Conservation (phyloP, 495 filamentous ascomycete species). For the Trichocladium antarcticum region DNA sequence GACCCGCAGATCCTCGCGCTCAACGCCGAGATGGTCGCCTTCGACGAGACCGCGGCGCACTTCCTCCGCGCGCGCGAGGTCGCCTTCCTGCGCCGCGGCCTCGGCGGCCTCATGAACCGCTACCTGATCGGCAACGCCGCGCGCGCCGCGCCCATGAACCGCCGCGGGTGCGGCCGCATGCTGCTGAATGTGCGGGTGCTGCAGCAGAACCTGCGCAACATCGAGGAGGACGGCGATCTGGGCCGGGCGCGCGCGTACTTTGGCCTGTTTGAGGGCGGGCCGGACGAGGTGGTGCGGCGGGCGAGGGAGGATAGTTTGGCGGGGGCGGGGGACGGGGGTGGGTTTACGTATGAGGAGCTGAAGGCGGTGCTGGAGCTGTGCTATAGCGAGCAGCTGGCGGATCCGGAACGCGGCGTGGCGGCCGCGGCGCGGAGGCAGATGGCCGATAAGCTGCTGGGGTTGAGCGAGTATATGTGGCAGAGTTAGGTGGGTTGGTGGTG, state of each 20-base stretch:
- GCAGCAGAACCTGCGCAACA: conserved; percentile 89
- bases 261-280: conserved; percentile 65
- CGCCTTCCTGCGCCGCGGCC: conserved; percentile 58
- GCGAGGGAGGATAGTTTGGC: conserved; percentile 51
- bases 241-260: conserved; percentile 63
- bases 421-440: conserved; percentile 61
- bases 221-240: conserved; percentile 60
- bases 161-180: conserved; percentile 64
- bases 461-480: conserved; percentile 76
- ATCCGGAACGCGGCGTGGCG: conserved; percentile 60
- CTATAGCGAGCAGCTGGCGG: conserved; percentile 67
- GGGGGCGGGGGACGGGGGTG: conserved; percentile 31
- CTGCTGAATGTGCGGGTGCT: conserved; percentile 86
- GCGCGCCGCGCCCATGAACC: conserved; percentile 37
- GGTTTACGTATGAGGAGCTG: conserved; percentile 72
- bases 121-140: conserved; percentile 35
- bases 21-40: conserved; percentile 67
- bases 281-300: conserved; percentile 55
- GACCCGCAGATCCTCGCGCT: conserved; percentile 66
- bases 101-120: conserved; percentile 41
- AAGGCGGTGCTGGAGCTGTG: conserved; percentile 75
- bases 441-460: conserved; percentile 58
- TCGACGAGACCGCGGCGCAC: conserved; percentile 66
- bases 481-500: conserved; percentile 21
- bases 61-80: conserved; percentile 57